phyloP scores from a whole-genome alignment of 768 basidiomycete genomes.

The Leccinum longicurvipes region DNA sequence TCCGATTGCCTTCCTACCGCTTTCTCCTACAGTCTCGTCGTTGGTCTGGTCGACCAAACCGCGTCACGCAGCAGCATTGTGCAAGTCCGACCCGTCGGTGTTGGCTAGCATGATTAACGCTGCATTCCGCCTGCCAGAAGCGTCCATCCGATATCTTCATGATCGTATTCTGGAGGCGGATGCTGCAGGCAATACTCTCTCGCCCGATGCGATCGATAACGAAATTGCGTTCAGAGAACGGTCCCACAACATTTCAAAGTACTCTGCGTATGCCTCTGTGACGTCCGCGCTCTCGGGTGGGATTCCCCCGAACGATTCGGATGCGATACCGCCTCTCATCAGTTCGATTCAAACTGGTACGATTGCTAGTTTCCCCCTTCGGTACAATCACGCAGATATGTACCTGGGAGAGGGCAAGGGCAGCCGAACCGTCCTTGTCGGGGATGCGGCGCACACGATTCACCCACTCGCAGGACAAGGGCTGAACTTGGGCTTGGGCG shows the following conservation, averaged over 20 bases:
- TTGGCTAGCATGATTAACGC: slow-evolving; percentile 81
- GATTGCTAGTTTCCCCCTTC: slow-evolving; percentile 86
- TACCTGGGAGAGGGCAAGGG: slow-evolving; percentile 76
- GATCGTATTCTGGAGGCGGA: slow-evolving; percentile 56
- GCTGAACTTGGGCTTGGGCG: slow-evolving; percentile 88
- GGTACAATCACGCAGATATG: slow-evolving; percentile 78
- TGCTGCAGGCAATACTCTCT: slow-evolving; percentile 42
- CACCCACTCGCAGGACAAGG: slow-evolving; percentile 98
- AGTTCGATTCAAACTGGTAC: slow-evolving; percentile 65
- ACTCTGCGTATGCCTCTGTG: slow-evolving; percentile 61
- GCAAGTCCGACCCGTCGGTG: slow-evolving; percentile 58
- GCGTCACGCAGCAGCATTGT: slow-evolving; percentile 66
- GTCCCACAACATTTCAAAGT: slow-evolving; percentile 60
- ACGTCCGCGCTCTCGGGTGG: slow-evolving; percentile 37
- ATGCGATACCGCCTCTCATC: slow-evolving; percentile 72
- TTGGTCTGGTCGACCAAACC: slow-evolving; percentile 95
- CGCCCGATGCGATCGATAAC: slow-evolving; percentile 46
- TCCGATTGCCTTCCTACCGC: slow-evolving; percentile 91
- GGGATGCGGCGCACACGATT: slow-evolving; percentile 93
- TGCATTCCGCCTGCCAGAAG: slow-evolving; percentile 79
- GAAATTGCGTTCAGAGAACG: slow-evolving; percentile 74
- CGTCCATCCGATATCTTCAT: slow-evolving; percentile 69
- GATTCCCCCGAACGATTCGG: slow-evolving; percentile 59
- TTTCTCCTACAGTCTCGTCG: slow-evolving; percentile 74
- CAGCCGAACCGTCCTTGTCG: slow-evolving; percentile 80